A percentile compares a stretch with the other conserved stretches of the same genome.
phyloP scores from a whole-genome alignment of 2,329 filamentous ascomycete genomes.

The Penicillium sp. region DNA sequence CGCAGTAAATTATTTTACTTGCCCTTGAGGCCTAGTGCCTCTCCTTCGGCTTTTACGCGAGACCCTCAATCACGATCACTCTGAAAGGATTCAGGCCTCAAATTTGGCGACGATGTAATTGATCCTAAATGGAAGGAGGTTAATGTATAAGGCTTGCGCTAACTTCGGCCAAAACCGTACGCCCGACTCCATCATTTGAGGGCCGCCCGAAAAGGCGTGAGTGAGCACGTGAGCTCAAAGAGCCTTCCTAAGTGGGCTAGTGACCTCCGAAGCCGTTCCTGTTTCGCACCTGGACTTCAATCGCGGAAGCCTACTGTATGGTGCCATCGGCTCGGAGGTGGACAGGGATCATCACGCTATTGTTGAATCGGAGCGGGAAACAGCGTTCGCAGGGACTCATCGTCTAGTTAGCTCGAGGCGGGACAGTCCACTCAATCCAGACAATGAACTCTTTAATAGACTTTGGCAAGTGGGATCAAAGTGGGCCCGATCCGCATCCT shows the following conservation, averaged over 20 bases:
- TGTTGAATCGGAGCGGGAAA: background rate
- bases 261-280: background rate
- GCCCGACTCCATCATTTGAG: background rate
- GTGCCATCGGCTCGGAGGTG: too few relatives aligned
- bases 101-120: background rate
- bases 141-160: background rate
- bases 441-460: conserved; percentile 7
- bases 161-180: background rate
- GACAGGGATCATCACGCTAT: background rate
- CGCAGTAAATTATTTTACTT: background rate
- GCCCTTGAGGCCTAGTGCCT: background rate
- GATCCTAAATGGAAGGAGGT: background rate
- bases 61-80: background rate
- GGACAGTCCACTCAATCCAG: background rate
- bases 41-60: background rate
- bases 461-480: conserved; percentile 3
- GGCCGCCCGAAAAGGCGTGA: background rate
- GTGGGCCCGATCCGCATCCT: background rate
- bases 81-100: background rate
- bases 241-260: conserved; percentile 9
- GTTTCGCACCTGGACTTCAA: background rate
- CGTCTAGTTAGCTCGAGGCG: conserved; percentile 2
- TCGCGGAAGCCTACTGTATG: background rate
- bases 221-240: background rate
- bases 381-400: background rate